Evolutionary conservation across 2,329 filamentous ascomycete genomes (phyloP), one percentile per base, ranked within the genome.

Genomic region (Pseudocercospora macadamiae): DNA sequence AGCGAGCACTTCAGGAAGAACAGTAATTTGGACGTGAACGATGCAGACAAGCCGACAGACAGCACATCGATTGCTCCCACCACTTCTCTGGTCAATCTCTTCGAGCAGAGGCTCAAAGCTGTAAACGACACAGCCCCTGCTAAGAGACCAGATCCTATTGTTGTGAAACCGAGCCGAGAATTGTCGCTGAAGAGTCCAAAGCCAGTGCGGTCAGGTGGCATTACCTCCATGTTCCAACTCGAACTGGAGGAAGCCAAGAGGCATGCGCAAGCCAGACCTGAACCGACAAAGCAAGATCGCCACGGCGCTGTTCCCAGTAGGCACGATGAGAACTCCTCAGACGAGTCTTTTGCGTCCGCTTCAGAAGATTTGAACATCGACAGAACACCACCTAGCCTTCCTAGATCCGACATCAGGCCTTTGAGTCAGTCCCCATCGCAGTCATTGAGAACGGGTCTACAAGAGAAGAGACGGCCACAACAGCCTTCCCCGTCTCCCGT

Each of bases 61-160:
- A 53, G 47, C n/a, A 63, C 62, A 7, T 53, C 65, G 2, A 69
- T 69, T 12, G 59, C 83, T 21, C 81, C 88, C 0, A 87, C 88
- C 0, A 84, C 79, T 2, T 83, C 86, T 3, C 77, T 91, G 18
- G 87, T 91, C 54, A 83, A 83, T 36, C 80, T 90, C 76, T 91
- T 91, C 64, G 89, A 92, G 73, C 77, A 80, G 62, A 80, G 76
- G 36, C 44, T 64, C 6, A 64, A 55, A 16, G 55, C 45, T 36
- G 45, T 32, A 25, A 44, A 45, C 42, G 67, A 68, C 28, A 62
- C 49, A 39, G 61, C n/a, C 34, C 25, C 54, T n/a, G 56, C 30
- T 58, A 59, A 44, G 53, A 62, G 42, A 52, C 59, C 62, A 36
- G 62, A 59, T 21, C 58, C 65, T 3, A 61, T 68, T 34, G 54